Base-by-base conservation (phyloP, 1,284 basidiomycete species). In the Coriolopsis trogii region DNA sequence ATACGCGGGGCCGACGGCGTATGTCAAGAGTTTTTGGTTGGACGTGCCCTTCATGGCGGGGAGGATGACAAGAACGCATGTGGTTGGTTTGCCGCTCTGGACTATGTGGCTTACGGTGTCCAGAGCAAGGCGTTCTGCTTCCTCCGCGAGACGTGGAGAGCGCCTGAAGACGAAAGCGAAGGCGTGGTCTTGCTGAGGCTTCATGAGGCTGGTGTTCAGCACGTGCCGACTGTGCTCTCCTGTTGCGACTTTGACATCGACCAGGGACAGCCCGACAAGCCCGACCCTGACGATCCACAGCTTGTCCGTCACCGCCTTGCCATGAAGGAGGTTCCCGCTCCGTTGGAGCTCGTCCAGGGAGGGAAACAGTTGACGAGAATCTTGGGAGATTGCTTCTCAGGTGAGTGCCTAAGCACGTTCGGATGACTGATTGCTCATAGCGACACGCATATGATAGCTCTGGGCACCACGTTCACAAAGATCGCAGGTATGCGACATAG, bases 111-210 rank as follows among this genome's bases (percentile, higher is more conserved):
- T n/a, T n/a, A n/a, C n/a, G n/a, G n/a, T n/a, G n/a, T n/a, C n/a
- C n/a, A n/a, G n/a, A n/a, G n/a, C n/a, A n/a, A 16, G 16, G 13
- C 12, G 1, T 41, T 56, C 18, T 49, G 51, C 6, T 51, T 47
- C 26, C 46, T 56, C 18, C 51, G 51, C 41, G 54, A 51, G 18
- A 28, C 41, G 3, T 56, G 54, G 54, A 39, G 53, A 20, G 24
- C 20, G 20, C 2, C 7, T 4, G 8, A 6, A 15, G 26, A 28
- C 10, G 48, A 50, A 12, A 44, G 53, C 3, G 45, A 41, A 15
- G 42, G 46, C 9, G 23, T 31, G 18, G 38, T 51, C 7, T 34
- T 49, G 30, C 9, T 9, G 36, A 15, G 16, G 37, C 31, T 40
- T 31, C 39, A 56, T 37, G 18, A n/a, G 4, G 49, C 36, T 4